Evolutionary conservation across 78 protist species (phyloP).

Genomic region (Capsaspora owczarzaki): DNA sequence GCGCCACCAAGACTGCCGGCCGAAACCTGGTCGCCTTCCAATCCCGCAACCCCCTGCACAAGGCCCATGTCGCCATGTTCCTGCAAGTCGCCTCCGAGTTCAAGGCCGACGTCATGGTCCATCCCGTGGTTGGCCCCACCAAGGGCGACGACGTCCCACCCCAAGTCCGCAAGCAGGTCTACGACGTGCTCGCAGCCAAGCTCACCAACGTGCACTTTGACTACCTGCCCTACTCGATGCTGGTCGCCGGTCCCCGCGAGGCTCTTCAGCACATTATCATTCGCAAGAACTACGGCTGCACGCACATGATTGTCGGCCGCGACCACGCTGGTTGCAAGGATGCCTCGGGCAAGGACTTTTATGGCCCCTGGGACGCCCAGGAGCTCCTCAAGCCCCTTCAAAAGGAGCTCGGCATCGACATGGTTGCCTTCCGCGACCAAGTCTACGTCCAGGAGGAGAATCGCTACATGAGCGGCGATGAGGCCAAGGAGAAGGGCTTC

Average conservation of each 20-base stretch:
- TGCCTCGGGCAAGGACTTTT: constrained; percentile 62
- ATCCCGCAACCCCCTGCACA: constrained; percentile 90
- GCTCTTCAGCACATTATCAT: constrained; percentile 89
- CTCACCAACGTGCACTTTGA: constrained; percentile 28
- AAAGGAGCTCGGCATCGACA: constrained; percentile 57
- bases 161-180: constrained; percentile 68
- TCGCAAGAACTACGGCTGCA: constrained; percentile 89
- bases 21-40: constrained; percentile 76
- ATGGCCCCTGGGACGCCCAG: constrained; percentile 81
- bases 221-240: constrained; percentile 59
- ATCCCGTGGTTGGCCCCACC: constrained; percentile 86
- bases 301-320: constrained; percentile 91
- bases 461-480: constrained; percentile 65
- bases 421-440: constrained; percentile 78
- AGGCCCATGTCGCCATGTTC: constrained; percentile 76
- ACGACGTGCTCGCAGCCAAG: constrained; percentile 52
- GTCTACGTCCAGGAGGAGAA: constrained; percentile 61
- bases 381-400: constrained; percentile 57
- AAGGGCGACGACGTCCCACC: constrained; percentile 89
- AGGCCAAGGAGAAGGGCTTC: constrained; percentile 61
- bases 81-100: constrained; percentile 48
- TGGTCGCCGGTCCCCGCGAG: constrained; percentile 90
- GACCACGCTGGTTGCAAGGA: constrained; percentile 86
- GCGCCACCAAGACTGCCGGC: constrained; percentile 55
- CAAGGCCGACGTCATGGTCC: constrained; percentile 69